Evolutionary conservation across 176 grass and related monocot genomes (phyloP).

Genomic region (Miscanthus lutarioriparius): DNA sequence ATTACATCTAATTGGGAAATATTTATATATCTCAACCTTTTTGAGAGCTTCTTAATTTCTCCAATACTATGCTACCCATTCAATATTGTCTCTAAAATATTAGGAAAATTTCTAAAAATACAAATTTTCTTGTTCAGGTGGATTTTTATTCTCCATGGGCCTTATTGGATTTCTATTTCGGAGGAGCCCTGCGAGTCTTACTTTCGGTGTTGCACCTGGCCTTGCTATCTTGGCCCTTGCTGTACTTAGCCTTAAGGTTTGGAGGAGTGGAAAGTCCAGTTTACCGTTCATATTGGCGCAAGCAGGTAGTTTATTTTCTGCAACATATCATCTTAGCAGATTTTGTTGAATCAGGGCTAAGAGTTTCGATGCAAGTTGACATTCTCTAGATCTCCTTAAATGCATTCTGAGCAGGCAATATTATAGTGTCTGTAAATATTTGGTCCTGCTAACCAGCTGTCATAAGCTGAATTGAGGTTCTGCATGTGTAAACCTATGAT

Average conservation of each 20-base stretch:
- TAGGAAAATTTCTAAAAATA: conserved; percentile 3
- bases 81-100: neutral
- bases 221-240: conserved; percentile 71
- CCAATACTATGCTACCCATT: conserved; percentile 5
- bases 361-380: neutral
- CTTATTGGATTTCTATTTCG: conserved; percentile 81
- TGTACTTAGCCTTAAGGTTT: conserved; percentile 80
- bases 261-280: conserved; percentile 82
- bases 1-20: conserved; percentile 1
- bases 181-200: conserved; percentile 67
- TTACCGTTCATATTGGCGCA: conserved; percentile 85
- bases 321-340: neutral
- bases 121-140: conserved; percentile 50
- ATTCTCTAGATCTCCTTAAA: neutral
- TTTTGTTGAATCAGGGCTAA: conserved; percentile 8
- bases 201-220: conserved; percentile 72
- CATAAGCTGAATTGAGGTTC: neutral
- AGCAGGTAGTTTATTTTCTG: conserved; percentile 59
- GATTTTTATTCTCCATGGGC: conserved; percentile 68
- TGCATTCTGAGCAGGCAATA: neutral
- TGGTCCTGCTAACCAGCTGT: neutral
- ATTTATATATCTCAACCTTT: conserved; percentile 8
- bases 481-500: neutral
- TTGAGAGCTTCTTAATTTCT: neutral
- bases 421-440: neutral